phyloP scores from a whole-genome alignment of 1,284 basidiomycete species.

The Sanghuangporus weigelae region DNA sequence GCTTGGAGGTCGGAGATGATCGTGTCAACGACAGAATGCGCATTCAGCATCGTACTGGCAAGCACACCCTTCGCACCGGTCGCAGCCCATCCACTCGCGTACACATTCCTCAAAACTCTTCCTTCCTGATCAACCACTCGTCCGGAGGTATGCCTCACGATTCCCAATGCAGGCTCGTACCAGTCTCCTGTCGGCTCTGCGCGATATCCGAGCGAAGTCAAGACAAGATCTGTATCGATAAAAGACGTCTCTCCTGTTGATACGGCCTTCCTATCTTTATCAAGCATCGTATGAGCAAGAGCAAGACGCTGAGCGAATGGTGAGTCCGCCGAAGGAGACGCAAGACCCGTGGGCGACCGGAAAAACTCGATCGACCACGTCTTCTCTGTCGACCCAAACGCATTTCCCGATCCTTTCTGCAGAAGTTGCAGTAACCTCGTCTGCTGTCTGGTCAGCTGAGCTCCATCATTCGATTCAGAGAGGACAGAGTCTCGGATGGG shows the following conservation, averaged over 20 bases:
- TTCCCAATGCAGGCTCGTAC: constrained; percentile 47
- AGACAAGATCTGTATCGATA: constrained; percentile 69
- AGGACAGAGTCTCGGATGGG: constrained; percentile 50
- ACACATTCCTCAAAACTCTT: constrained; percentile 56
- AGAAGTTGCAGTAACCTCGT: constrained; percentile 63
- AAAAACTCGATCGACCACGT: constrained; percentile 83
- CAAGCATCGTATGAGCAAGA: constrained; percentile 58
- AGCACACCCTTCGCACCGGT: constrained; percentile 91
- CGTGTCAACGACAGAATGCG: constrained; percentile 73
- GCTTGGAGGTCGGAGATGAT: constrained; percentile 52
- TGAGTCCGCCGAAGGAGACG: constrained; percentile 22
- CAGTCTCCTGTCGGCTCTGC: constrained; percentile 54
- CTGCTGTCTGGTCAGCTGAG: constrained; percentile 46
- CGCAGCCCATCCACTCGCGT: constrained; percentile 93
- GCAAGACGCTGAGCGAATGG: constrained; percentile 35
- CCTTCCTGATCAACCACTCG: constrained; percentile 46
- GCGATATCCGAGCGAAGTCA: constrained; percentile 87
- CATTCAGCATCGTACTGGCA: constrained; percentile 91
- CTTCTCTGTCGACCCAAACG: constrained; percentile 45
- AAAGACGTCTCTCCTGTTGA: constrained; percentile 53
- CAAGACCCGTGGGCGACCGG: constrained; percentile 58
- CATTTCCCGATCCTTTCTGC: constrained; percentile 57
- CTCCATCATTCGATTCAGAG: background rate
- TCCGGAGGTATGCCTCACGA: constrained; percentile 49
- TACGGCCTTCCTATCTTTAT: constrained; percentile 46